A percentile compares a stretch with the other conserved stretches of the same genome.
Conservation (phyloP, 441 rosid species). For the Populus hybrid region DNA sequence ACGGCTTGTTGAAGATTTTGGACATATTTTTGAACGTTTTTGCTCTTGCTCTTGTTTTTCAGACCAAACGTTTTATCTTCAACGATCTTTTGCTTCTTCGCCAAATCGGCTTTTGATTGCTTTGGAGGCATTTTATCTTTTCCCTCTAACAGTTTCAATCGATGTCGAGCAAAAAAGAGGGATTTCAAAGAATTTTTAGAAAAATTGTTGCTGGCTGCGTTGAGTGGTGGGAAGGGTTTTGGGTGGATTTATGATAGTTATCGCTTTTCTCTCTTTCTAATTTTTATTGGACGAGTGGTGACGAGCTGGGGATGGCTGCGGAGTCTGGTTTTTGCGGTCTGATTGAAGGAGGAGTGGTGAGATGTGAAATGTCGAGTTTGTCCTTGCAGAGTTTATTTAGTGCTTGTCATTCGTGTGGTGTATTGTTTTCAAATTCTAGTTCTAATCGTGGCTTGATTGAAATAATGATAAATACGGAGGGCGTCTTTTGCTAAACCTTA, state of each 20-base stretch:
- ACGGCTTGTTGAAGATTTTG: no score
- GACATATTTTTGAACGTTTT: conserved; percentile 3
- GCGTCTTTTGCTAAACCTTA: no score
- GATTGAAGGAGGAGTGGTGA: neutral
- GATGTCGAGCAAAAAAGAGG: neutral
- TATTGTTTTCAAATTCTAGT: no score
- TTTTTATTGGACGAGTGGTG: neutral
- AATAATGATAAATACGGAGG: neutral
- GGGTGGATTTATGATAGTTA: neutral
- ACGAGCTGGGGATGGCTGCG: neutral
- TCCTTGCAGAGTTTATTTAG: neutral
- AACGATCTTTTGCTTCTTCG: conserved; percentile 77
- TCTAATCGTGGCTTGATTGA: neutral
- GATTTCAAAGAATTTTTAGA: no score
- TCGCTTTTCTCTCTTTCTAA: neutral
- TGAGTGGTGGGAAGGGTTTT: neutral
- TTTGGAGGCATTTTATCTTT: conserved; percentile 58
- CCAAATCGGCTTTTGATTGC: conserved; percentile 65
- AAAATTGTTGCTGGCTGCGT: neutral
- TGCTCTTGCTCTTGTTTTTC: conserved; percentile 82
- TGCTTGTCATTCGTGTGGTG: neutral
- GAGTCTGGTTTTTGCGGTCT: neutral
- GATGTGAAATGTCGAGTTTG: neutral
- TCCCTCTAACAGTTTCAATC: neutral
- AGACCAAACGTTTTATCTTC: conserved; percentile 84